phyloP scores from a whole-genome alignment of 2,329 filamentous ascomycete genomes.

The Trichoderma simmonsii region DNA sequence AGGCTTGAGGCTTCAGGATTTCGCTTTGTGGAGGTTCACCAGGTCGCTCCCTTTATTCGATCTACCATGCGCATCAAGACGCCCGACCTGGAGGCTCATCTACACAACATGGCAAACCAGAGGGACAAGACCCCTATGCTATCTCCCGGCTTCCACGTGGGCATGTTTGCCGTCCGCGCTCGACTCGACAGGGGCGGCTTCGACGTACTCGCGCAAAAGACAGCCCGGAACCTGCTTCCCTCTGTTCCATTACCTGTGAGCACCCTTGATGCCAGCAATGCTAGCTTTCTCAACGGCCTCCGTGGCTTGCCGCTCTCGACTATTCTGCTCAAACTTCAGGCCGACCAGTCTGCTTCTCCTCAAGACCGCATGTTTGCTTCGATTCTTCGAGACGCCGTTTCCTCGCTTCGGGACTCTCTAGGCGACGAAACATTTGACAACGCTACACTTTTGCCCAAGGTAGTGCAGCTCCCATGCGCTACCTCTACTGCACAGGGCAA shows the following conservation, averaged over 20 bases:
- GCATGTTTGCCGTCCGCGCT: neutral
- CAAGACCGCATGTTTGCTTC: neutral
- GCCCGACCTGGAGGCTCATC: neutral
- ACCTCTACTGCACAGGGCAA: neutral
- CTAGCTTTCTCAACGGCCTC: neutral
- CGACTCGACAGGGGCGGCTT: neutral
- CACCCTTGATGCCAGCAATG: neutral
- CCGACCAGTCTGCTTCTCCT: neutral
- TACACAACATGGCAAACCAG: neutral
- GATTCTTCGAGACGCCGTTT: neutral
- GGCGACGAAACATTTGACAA: neutral
- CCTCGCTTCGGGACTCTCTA: neutral
- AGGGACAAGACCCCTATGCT: neutral
- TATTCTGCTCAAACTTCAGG: neutral
- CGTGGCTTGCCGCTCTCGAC: neutral
- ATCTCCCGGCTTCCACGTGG: neutral
- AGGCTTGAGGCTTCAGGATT: neutral
- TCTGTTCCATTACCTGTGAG: neutral
- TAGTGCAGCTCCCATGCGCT: neutral
- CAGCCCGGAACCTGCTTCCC: neutral
- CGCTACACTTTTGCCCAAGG: neutral
- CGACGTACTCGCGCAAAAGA: neutral
- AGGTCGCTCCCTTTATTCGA: neutral
- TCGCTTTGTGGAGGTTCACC: neutral
- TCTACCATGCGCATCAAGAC: neutral